Evolutionary conservation across 1,284 basidiomycete species (phyloP), one percentile per base, ranked within the genome.

Genomic region (Pisolithus thermaeus): DNA sequence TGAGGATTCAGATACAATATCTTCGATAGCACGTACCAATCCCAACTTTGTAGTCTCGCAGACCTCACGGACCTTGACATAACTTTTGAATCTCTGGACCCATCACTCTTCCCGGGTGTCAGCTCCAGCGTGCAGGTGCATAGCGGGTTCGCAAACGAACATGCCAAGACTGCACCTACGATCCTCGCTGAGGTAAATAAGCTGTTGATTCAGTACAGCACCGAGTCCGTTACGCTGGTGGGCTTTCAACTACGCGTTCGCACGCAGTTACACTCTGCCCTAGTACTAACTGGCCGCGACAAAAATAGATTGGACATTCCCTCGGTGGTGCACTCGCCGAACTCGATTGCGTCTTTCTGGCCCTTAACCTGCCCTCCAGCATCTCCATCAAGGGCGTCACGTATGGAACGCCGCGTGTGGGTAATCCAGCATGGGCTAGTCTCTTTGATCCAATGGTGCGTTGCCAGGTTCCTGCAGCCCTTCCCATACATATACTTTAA

Each of bases 321-420:
- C 72, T 81, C n/a, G 80, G 79, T 28, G 80, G 77, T 41, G 79
- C 78, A n/a, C 63, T 81, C 20, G 75, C 78, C 5, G 73, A 77
- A 56, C 72, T 81, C 11, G 76, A 79, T 50, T 69, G 76, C 14
- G 54, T 80, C n/a, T 78, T 73, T 62, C 67, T 81, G 50, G 63
- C 66, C 2, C 60, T 80, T 35, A 75, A 77, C 54, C 62, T 81
- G 25, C 75, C 76, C 3, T 59, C 68, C 7, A 56, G 58, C 43
- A 69, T 73, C 44, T 56, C 59, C 9, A 67, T 81, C 50, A 73
- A 70, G 47, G 73, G 71, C 4, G 66, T 76, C 42, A 79, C 77
- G 16, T 81, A 71, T 54, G 78, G 77, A 3, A 75, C 71, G 23
- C 78, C 77, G 40, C 72, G 78, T 28, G 67, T 72, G 1, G 67